Base-by-base conservation (phyloP, 306 rosid genomes). In the Gynostemma pentaphyllum region DNA sequence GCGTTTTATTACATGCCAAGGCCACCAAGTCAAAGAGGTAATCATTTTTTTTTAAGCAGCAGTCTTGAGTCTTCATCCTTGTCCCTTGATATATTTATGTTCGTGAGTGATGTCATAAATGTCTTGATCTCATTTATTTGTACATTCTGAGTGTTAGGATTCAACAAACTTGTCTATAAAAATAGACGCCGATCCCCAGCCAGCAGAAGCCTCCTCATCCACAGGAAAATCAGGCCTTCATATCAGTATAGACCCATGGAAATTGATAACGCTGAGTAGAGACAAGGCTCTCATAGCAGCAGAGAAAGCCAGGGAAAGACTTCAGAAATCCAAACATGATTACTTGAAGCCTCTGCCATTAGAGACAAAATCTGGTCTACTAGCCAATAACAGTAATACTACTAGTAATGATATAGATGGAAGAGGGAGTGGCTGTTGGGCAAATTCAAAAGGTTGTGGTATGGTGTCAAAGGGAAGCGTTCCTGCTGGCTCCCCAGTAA, bases 191-290 rank as follows among this genome's bases (percentile, higher is more conserved):
- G 85, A 82, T 71, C 77, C 90, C 23, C 70, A 70, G 70, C 21
- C 64, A 34, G 77, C 85, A 11, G 69, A 83, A 27, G 56, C 62
- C 15, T 73, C 37, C 37, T 27, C 65, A 22, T 37, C 72, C 64
- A 72, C 71, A 65, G 80, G 76, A 75, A 85, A 83, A 64, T 82
- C 77, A 42, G 81, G 82, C 65, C 83, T 84, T 78, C 89, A 68
- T 2, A 88, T 82, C 57, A 80, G 85, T 80, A 84, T 94, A 52
- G 79, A 86, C 67, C 99, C 99, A 9, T 88, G 95, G 94, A 84
- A 74, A 56, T 90, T 92, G 70, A 70, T 84, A 61, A 88, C 80
- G 74, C 56, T 94, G 75, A 86, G 95, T 70, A 81, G 81, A 72
- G 97, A 94, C 54, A 88, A 86, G 78, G 97, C 94, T 48, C 16